Conservation (phyloP, 2,329 filamentous ascomycete genomes). For the Mariannaea sp. region DNA sequence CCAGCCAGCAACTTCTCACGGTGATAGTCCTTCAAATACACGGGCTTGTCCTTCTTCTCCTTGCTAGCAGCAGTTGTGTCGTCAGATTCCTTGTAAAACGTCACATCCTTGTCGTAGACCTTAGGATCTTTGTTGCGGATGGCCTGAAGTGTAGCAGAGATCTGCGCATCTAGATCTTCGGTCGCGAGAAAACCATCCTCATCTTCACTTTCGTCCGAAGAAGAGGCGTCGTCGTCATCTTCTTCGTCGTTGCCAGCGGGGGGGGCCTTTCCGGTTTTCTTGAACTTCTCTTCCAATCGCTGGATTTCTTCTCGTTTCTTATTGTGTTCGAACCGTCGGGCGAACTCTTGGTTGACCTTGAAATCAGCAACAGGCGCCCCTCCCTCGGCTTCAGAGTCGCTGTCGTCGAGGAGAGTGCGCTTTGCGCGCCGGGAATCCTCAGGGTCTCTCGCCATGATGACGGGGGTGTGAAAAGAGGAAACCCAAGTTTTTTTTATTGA, state of each 20-base stretch:
- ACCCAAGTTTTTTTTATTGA: too few relatives aligned
- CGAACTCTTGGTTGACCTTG: conserved; percentile 90
- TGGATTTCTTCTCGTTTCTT: conserved; percentile 92
- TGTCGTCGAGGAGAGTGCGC: conserved; percentile 61
- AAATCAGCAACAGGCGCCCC: conserved; percentile 55
- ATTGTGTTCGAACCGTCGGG: conserved; percentile 90
- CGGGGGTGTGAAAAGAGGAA: not conserved
- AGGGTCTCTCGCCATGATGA: conserved; percentile 27
- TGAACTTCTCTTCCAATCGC: conserved; percentile 83
- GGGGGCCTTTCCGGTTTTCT: conserved; percentile 47
- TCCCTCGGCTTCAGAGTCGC: conserved; percentile 55
- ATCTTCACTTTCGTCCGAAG: conserved; percentile 83
- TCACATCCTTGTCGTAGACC: conserved; percentile 80
- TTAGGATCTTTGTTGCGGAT: conserved; percentile 90
- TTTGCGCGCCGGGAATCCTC: conserved; percentile 47
- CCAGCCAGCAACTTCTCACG: conserved; percentile 84
- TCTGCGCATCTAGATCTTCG: conserved; percentile 82
- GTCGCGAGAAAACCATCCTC: conserved; percentile 88
- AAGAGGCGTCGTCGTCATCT: conserved; percentile 63
- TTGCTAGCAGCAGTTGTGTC: conserved; percentile 45
- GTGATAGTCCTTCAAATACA: conserved; percentile 90
- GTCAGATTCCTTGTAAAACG: conserved; percentile 75
- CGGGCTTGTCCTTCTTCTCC: conserved; percentile 76
- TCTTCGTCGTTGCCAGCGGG: conserved; percentile 55
- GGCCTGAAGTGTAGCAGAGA: conserved; percentile 83